phyloP scores from a whole-genome alignment of 2,329 filamentous ascomycete species.

The Apiospora pterosperma region DNA sequence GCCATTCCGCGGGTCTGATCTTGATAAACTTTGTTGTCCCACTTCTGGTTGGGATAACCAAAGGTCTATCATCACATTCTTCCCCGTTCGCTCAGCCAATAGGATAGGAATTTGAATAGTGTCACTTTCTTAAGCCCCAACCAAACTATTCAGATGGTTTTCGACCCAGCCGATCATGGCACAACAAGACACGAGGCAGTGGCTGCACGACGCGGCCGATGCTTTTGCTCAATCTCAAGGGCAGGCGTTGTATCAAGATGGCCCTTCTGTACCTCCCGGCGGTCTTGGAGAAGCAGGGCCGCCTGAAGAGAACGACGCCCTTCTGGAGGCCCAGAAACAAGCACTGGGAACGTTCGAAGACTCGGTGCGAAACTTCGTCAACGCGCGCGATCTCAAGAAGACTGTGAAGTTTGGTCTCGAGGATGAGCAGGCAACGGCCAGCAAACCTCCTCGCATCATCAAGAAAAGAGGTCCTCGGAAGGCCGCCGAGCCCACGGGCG shows the following conservation, averaged over 20 bases:
- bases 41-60: not conserved
- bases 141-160: not conserved
- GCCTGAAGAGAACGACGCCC: constrained; percentile 1
- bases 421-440: constrained; percentile 2
- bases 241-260: not conserved
- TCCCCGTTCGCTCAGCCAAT: not conserved
- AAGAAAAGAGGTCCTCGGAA: constrained; percentile 48
- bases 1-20: not conserved
- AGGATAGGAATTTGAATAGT: not conserved
- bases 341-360: constrained; percentile 10
- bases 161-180: not conserved
- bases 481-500: constrained; percentile 64
- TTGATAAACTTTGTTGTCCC: not conserved
- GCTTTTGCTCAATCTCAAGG: not conserved
- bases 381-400: constrained; percentile 4
- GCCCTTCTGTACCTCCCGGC: not conserved
- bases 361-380: constrained; percentile 10
- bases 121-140: not conserved
- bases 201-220: not conserved
- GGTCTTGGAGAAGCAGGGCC: not conserved
- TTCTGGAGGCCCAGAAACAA: constrained; percentile 7
- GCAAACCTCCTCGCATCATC: not conserved
- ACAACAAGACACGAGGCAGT: not conserved
- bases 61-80: not conserved
- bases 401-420: not conserved